Percentiles rank a stretch among this genome's conserved stretches.
phyloP scores from a whole-genome alignment of 768 basidiomycete genomes.

The Pleurotus djamor region DNA sequence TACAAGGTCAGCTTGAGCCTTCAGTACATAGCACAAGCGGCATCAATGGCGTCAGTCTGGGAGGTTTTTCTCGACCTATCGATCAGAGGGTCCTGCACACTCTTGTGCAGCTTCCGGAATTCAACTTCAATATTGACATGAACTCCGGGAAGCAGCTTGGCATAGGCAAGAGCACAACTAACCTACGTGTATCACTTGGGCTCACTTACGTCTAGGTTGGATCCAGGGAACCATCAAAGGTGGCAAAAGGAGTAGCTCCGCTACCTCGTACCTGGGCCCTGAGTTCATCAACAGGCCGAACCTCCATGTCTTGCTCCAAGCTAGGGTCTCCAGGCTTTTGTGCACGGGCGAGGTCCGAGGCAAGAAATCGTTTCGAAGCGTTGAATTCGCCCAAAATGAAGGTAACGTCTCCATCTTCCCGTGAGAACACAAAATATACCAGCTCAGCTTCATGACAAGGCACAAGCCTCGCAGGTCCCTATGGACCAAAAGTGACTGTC shows the following conservation, averaged over 20 bases:
- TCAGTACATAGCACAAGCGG: slow-evolving; percentile 22
- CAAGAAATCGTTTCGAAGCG: slow-evolving; percentile 4
- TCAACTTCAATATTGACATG: slow-evolving; percentile 24
- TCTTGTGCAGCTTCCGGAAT: slow-evolving; percentile 14
- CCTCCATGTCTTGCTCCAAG: slow-evolving; percentile 18
- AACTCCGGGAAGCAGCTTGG: slow-evolving; percentile 27
- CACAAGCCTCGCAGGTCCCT: neutral
- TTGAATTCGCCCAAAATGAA: slow-evolving; percentile 13
- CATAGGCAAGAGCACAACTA: slow-evolving; percentile 16
- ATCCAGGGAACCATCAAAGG: slow-evolving; percentile 13
- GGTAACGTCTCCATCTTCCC: neutral
- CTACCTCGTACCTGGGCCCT: slow-evolving; percentile 20
- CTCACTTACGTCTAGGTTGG: slow-evolving; percentile 14
- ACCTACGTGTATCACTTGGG: slow-evolving; percentile 10
- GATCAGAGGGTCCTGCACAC: slow-evolving; percentile 19
- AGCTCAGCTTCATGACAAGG: neutral
- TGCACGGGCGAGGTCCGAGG: neutral
- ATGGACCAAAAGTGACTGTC: slow-evolving; percentile 8
- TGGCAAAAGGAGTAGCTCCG: slow-evolving; percentile 17
- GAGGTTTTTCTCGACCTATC: slow-evolving; percentile 16
- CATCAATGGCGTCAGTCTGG: slow-evolving; percentile 19
- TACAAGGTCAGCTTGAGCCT: slow-evolving; percentile 23
- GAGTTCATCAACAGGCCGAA: slow-evolving; percentile 20
- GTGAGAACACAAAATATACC: no score
- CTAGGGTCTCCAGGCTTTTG: slow-evolving; percentile 12